A percentile compares a stretch with the other conserved stretches of the same genome.
phyloP scores from a whole-genome alignment of 1,284 basidiomycete genomes.

The Sutorius eximius region DNA sequence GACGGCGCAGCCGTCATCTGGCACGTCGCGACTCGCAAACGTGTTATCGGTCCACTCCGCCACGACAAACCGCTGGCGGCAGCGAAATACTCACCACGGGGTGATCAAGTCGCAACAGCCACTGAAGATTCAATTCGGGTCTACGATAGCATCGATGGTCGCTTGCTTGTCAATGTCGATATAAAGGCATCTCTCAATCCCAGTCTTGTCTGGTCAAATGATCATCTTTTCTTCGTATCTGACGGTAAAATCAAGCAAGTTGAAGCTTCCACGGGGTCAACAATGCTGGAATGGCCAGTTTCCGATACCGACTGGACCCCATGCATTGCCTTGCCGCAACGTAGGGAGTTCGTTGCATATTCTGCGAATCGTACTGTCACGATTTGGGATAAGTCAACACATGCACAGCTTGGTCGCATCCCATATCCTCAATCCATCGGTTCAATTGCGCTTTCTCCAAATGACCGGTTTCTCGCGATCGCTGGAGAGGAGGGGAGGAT shows the following conservation, averaged over 20 bases:
- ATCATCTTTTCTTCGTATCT: neutral
- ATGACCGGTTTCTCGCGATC: too few species aligned
- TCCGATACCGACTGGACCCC: too few species aligned
- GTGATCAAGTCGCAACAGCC: slow-evolving; percentile 2
- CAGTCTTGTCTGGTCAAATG: neutral
- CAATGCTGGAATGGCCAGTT: too few species aligned
- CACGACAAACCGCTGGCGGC: neutral
- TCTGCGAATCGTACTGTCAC: too few species aligned
- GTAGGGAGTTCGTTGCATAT: too few species aligned
- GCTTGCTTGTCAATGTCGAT: neutral
- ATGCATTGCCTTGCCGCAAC: too few species aligned
- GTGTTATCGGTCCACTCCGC: neutral
- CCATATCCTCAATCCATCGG: too few species aligned
- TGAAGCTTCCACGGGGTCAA: too few species aligned
- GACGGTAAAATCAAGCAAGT: neutral
- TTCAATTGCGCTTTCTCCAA: too few species aligned
- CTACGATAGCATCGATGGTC: neutral
- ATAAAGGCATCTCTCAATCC: fast-evolving
- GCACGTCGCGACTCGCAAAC: neutral
- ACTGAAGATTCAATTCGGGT: neutral
- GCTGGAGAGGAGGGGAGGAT: too few species aligned
- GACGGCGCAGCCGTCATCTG: neutral
- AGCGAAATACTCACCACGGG: slow-evolving; percentile 4
- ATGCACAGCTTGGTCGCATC: too few species aligned
- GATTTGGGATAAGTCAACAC: too few species aligned